phyloP scores from a whole-genome alignment of 805 yeast species.

The Candida tibetensis region DNA sequence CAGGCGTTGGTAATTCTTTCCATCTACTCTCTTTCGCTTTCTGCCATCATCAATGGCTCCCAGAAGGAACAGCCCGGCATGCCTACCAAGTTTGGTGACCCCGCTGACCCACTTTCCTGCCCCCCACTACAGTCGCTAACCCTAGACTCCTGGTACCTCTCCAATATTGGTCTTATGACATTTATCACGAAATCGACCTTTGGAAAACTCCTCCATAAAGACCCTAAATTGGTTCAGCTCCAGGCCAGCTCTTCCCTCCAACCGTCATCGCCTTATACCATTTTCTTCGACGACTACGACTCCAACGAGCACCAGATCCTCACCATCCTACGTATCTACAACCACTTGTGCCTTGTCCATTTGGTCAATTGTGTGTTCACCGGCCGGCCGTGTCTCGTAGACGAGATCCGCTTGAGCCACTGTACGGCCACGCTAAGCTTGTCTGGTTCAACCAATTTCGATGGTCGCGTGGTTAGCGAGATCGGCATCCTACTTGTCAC shows the following conservation, averaged over 20 bases:
- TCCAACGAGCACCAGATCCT: conserved; percentile 49
- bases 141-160: conserved; percentile 69
- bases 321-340: conserved; percentile 64
- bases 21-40: conserved; percentile 60
- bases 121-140: conserved; percentile 20
- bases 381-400: conserved; percentile 63
- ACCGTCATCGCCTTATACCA: conserved; percentile 14
- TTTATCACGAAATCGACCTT: conserved; percentile 52
- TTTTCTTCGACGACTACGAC: conserved; percentile 32
- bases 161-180: conserved; percentile 63
- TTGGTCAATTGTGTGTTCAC: conserved; percentile 61
- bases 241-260: conserved; percentile 3
- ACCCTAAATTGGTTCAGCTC: conserved; percentile 1
- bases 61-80: too few species aligned
- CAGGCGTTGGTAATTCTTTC: conserved; percentile 67
- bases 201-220: conserved; percentile 34
- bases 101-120: not conserved
- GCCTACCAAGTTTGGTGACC: too few species aligned
- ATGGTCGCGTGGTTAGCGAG: conserved; percentile 80
- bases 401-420: conserved; percentile 55
- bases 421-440: conserved; percentile 57
- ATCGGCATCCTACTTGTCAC: conserved; percentile 57
- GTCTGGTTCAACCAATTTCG: conserved; percentile 68
- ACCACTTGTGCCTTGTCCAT: conserved; percentile 67
- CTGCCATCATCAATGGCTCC: conserved; percentile 33